Conservation (phyloP, 768 basidiomycete species). For the Boletellus ananiceps region DNA sequence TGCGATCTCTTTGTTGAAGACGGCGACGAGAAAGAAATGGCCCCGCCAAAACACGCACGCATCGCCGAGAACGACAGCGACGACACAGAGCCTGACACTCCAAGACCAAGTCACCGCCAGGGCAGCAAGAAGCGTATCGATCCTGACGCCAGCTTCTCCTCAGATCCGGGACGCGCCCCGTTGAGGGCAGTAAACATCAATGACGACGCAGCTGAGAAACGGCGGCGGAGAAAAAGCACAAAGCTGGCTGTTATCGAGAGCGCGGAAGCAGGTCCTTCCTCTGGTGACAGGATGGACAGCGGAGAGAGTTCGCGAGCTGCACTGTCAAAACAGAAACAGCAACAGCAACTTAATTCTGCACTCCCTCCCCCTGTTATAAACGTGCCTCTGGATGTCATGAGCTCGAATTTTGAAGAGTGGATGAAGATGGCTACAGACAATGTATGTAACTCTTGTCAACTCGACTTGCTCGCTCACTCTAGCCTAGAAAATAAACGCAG, state of each 20-base stretch:
- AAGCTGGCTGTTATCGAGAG: conserved; percentile 57
- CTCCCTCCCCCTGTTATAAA: conserved; percentile 53
- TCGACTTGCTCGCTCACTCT: conserved; percentile 6
- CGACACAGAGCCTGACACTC: conserved; percentile 33
- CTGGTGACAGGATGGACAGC: conserved; percentile 37
- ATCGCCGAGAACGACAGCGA: conserved; percentile 24
- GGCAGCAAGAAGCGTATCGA: conserved; percentile 35
- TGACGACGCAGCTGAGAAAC: conserved; percentile 85
- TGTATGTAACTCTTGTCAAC: conserved; percentile 40
- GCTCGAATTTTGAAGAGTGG: conserved; percentile 96
- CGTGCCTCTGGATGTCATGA: conserved; percentile 79
- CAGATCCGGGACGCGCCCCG: conserved; percentile 39
- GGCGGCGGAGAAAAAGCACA: conserved; percentile 73
- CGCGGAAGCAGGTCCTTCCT: conserved; percentile 53
- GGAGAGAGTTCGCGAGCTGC: conserved; percentile 41
- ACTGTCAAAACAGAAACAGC: conserved; percentile 50
- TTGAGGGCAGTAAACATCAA: conserved; percentile 48
- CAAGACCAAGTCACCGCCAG: conserved; percentile 20
- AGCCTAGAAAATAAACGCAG: conserved; percentile 92
- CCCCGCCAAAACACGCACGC: conserved; percentile 20
- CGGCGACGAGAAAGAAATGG: conserved; percentile 20
- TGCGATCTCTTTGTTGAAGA: conserved; percentile 28
- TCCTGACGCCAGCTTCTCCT: conserved; percentile 31
- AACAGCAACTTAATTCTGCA: conserved; percentile 57
- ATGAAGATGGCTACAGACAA: conserved; percentile 99